Evolutionary conservation across 768 basidiomycete genomes (phyloP), one percentile per base, ranked within the genome.

Genomic region (Pleurotus ostreatus): DNA sequence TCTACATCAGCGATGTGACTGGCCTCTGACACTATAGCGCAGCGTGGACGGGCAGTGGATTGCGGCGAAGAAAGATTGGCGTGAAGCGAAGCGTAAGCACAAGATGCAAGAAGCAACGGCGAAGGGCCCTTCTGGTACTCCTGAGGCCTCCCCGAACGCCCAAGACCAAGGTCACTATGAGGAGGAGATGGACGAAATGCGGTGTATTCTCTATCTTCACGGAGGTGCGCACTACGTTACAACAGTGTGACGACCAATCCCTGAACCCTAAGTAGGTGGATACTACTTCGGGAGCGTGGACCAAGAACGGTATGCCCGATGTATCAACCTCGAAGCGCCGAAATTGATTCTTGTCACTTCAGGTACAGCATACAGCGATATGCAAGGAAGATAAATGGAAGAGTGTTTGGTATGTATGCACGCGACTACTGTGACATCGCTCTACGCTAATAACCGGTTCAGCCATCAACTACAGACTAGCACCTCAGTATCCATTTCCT

Each of bases 401-500:
- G 96, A 47, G 89, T 92, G 11, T 92, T 96, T 63, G 83, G 86
- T 85, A 63, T 41, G 78, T 65, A 18, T 34, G 7, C 30, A 15
- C 23, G 25, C 25, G 37, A 49, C 20, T 57, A 25, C 15, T 38
- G 0, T 48, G n/a, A 5, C 16, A 7, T 16, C 2, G 49, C 41
- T 26, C 18, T 60, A 48, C n/a, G 38, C 53, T 41, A 25, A 70
- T 54, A 61, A 63, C 4, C 61, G 49, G 12, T 30, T 9, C 58
- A 89, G 88, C 88, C 57, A 77, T 92, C 54, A 88, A 89, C 60
- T 92, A 92, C 64, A 81, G 89, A 39, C 81, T 95, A n/a, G 89
- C 95, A 12, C 96, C 96, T 0, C 96, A 98, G 70, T 98, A 96
- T 63, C 96, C 96, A 1, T 98, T 97, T 67, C 96, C 96, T 12